Evolutionary conservation across 768 basidiomycete species (phyloP), one percentile per base, ranked within the genome.

Genomic region (Suillus spraguei): DNA sequence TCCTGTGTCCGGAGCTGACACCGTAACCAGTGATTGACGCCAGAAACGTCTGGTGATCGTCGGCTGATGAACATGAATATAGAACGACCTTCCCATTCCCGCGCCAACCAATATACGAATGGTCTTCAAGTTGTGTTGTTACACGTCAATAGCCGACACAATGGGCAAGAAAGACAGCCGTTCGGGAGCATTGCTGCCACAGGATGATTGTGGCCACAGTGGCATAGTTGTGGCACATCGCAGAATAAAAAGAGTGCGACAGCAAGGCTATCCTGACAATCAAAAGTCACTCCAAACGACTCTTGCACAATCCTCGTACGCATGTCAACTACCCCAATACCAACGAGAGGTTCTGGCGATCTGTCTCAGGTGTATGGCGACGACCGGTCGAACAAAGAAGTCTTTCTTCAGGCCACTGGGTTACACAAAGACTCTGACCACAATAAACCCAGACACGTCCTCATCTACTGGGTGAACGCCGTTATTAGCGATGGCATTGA

Each of bases 401-500:
- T 72, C 58, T 74, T 67, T 44, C 33, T 72, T 35, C 73, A 71
- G 44, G 67, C 66, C 2, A 39, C 71, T 5, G 64, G 63, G 4
- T 44, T 56, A 13, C 28, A 41, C 32, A 44, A 16, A 24, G 2
- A 47, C 3, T 28, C 28, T 16, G 24, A 62, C 22, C 62, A 17
- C 22, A 46, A 4, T 41, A 50, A 62, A 5, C 53, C 60, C 16
- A 61, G 65, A 24, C 50, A 55, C 36, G 67, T 71, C 49, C 24
- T 74, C 20, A 20, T 72, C 38, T 74, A 72, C 59, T 72, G 72
- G 73, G 67, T 69, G 56, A 72, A 72, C 65, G 60, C 46, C 14
- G 55, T 62, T 49, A 72, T 72, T 44, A 13, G 7, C 47, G 69
- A 70, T 24, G 69, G 71, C 16, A 66, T 66, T 17, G 65, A 72